phyloP scores from a whole-genome alignment of 2,329 filamentous ascomycete species.

The Claviceps sp. region DNA sequence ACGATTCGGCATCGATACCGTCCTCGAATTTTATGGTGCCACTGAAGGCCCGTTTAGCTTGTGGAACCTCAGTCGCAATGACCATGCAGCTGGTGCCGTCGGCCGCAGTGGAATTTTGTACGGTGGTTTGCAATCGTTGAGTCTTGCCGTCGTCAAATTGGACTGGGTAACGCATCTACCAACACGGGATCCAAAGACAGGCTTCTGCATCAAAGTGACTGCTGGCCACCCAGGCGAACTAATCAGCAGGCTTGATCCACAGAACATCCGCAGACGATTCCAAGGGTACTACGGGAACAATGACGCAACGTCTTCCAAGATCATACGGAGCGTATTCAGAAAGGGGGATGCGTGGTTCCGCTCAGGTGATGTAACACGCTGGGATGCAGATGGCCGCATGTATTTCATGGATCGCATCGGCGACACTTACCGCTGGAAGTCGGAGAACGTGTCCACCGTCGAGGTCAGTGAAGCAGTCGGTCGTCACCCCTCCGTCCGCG shows the following conservation, averaged over 20 bases:
- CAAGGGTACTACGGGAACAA: conserved; percentile 73
- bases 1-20: conserved; percentile 60
- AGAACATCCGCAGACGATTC: conserved; percentile 51
- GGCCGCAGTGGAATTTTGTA: conserved; percentile 57
- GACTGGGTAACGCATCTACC: conserved; percentile 60
- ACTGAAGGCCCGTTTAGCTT: conserved; percentile 58
- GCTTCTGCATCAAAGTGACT: conserved; percentile 48
- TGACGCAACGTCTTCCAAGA: conserved; percentile 57
- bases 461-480: conserved; percentile 71
- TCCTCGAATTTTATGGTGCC: conserved; percentile 71
- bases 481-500: conserved; percentile 49
- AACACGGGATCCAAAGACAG: conserved; percentile 52
- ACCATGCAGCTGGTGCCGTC: conserved; percentile 63
- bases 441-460: conserved; percentile 68
- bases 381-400: conserved; percentile 54
- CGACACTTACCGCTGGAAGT: conserved; percentile 71
- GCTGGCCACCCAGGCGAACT: conserved; percentile 61
- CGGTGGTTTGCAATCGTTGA: conserved; percentile 35
- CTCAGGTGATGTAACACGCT: conserved; percentile 68
- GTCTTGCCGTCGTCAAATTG: conserved; percentile 49
- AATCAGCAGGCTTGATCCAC: conserved; percentile 54
- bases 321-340: conserved; percentile 57
- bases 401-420: conserved; percentile 75
- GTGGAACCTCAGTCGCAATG: conserved; percentile 63
- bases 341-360: conserved; percentile 75